phyloP scores from a whole-genome alignment of 352 stramenopile species.

The Phytophthora sojae region DNA sequence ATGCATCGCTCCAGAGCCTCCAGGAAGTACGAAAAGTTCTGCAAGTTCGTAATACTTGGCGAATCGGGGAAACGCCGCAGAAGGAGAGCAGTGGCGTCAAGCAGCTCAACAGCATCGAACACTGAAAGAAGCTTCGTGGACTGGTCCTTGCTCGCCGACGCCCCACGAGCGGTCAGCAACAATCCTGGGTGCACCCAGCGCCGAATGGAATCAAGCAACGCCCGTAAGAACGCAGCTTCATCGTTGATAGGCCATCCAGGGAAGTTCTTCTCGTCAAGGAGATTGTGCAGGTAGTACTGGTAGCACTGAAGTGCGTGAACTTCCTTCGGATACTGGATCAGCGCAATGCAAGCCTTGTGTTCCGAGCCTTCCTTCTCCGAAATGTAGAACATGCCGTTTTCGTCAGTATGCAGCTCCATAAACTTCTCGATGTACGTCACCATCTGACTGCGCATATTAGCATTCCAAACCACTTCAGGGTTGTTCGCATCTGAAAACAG shows the following conservation, averaged over 20 bases:
- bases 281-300: conserved; percentile 90
- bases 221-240: conserved; percentile 72
- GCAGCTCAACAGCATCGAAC: conserved; percentile 75
- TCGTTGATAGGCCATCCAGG: conserved; percentile 92
- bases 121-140: conserved; percentile 74
- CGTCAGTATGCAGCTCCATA: conserved; percentile 76
- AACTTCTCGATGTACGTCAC: conserved; percentile 89
- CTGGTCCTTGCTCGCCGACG: conserved; percentile 47
- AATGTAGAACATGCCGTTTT: conserved; percentile 78
- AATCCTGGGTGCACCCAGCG: conserved; percentile 79
- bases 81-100: conserved; percentile 75
- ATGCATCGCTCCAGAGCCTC: conserved; percentile 86
- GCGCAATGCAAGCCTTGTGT: conserved; percentile 79
- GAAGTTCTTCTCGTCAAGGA: conserved; percentile 86
- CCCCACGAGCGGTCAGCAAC: conserved; percentile 49
- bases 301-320: conserved; percentile 89
- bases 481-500: conserved; percentile 89
- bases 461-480: conserved; percentile 88
- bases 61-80: conserved; percentile 80
- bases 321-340: conserved; percentile 87
- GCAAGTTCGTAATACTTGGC: conserved; percentile 61
- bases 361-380: conserved; percentile 68
- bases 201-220: conserved; percentile 80
- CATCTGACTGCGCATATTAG: conserved; percentile 88
- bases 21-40: conserved; percentile 75